These are phyloP conservation scores for Penicillium sp. DNA, from an alignment of 2,329 filamentous ascomycete species.

Conservation along the genomic window DNA sequence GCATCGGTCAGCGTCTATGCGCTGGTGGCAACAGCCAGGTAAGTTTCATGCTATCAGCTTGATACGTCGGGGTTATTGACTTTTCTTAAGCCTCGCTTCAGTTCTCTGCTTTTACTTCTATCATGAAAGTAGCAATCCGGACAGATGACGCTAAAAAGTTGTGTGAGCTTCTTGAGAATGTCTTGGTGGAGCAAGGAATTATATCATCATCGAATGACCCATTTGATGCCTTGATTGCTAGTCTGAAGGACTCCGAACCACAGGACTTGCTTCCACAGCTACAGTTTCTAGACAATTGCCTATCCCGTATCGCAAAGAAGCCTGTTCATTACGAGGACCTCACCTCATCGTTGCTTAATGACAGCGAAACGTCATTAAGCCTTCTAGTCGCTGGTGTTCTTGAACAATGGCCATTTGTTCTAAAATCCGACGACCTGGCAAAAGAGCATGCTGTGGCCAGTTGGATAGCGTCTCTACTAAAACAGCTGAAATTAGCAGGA, in stretches of 20 bases:
- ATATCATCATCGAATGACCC: constrained; percentile 28
- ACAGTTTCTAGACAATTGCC: constrained; percentile 81
- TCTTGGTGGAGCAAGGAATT: constrained; percentile 36
- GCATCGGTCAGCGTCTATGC: constrained; percentile 74
- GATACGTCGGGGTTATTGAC: constrained; percentile 15
- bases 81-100: constrained; percentile 31
- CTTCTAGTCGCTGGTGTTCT: constrained; percentile 65
- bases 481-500: constrained; percentile 49
- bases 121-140: constrained; percentile 35
- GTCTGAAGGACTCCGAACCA: constrained; percentile 32
- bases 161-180: constrained; percentile 29
- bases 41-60: constrained; percentile 17
- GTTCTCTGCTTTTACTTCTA: constrained; percentile 38
- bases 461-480: constrained; percentile 59
- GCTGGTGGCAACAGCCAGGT: constrained; percentile 78
- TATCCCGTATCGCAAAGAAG: constrained; percentile 68
- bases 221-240: constrained; percentile 36
- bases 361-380: constrained; percentile 48
- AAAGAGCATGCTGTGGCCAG: constrained; percentile 48
- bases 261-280: constrained; percentile 39
- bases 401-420: constrained; percentile 73
- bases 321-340: constrained; percentile 75
- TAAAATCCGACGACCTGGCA: constrained; percentile 48
- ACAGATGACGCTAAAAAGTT: constrained; percentile 29
- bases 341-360: constrained; percentile 34